Percentiles rank a stretch among this genome's conserved stretches.
Conservation (phyloP, 345 rosid genomes). For the Bretschneidera sinensis region DNA sequence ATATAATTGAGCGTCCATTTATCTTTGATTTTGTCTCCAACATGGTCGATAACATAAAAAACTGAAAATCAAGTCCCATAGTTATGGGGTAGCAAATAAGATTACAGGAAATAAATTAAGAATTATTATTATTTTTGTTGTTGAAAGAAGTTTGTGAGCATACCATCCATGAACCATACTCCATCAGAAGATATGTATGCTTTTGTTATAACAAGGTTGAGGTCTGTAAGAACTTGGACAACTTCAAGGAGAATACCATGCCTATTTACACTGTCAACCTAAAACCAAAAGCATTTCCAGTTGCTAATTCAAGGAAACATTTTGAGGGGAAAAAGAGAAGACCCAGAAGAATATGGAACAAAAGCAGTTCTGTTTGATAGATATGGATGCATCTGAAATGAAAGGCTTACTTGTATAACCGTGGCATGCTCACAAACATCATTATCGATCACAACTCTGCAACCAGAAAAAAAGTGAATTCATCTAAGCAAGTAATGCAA, state of each 20-base stretch:
- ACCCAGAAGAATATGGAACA: no score
- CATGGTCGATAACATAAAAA: slow-evolving; percentile 64
- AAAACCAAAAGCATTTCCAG: slow-evolving; percentile 7
- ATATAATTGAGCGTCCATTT: slow-evolving; percentile 48
- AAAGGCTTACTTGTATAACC: slow-evolving; percentile 55
- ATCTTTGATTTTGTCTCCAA: slow-evolving; percentile 65
- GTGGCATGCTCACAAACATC: slow-evolving; percentile 62
- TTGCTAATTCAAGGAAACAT: background rate
- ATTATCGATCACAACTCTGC: slow-evolving; percentile 85
- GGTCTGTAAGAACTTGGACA: slow-evolving; percentile 78
- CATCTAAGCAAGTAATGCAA: no score
- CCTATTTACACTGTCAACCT: slow-evolving; percentile 82
- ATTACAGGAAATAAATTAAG: slow-evolving; percentile 4
- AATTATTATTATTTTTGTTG: no score
- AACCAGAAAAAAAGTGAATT: no score
- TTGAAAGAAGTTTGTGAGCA: no score
- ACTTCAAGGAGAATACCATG: slow-evolving; percentile 89
- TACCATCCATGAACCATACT: slow-evolving; percentile 96
- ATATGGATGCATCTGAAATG: no score
- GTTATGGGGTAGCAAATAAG: no score
- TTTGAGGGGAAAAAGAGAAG: background rate
- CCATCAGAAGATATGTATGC: slow-evolving; percentile 91
- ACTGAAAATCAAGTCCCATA: no score
- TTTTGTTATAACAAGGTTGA: slow-evolving; percentile 77
- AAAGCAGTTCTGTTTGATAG: no score